A percentile compares a stretch with the other conserved stretches of the same genome.
Conservation (phyloP, 345 rosid species). For the Populus deltoides region DNA sequence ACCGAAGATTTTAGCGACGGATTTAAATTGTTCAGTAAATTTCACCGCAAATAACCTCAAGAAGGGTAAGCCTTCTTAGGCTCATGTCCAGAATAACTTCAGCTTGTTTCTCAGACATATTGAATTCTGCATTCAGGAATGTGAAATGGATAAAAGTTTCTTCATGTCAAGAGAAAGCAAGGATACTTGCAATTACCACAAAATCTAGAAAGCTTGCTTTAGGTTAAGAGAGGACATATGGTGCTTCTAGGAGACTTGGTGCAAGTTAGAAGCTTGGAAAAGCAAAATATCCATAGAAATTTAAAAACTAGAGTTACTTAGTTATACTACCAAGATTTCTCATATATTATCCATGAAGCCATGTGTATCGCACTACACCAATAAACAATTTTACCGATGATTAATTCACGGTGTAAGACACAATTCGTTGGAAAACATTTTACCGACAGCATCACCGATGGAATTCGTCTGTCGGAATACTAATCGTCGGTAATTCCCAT, state of each 20-base stretch:
- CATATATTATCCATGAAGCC: not conserved
- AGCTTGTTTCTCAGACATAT: conserved; percentile 85
- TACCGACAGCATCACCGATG: too few species aligned
- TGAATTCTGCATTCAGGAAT: conserved; percentile 46
- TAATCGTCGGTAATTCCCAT: too few species aligned
- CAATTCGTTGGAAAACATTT: too few species aligned
- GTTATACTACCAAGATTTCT: not conserved
- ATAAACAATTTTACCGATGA: too few species aligned
- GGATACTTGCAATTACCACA: not conserved
- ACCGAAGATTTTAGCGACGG: too few species aligned
- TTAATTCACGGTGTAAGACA: too few species aligned
- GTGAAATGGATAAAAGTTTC: not conserved
- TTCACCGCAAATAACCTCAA: conserved; percentile 50
- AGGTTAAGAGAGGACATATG: not conserved
- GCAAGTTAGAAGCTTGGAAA: not conserved
- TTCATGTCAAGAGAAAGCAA: not conserved
- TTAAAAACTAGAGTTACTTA: not conserved
- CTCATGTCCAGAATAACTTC: conserved; percentile 83
- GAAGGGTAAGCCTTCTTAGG: conserved; percentile 71
- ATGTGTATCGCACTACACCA: not conserved
- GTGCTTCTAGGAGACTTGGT: not conserved
- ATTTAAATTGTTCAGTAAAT: too few species aligned
- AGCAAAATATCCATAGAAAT: not conserved
- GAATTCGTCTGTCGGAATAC: too few species aligned
- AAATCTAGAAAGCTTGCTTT: not conserved